phyloP scores from a whole-genome alignment of 176 grass and related monocot species.

The Zea luxurians region DNA sequence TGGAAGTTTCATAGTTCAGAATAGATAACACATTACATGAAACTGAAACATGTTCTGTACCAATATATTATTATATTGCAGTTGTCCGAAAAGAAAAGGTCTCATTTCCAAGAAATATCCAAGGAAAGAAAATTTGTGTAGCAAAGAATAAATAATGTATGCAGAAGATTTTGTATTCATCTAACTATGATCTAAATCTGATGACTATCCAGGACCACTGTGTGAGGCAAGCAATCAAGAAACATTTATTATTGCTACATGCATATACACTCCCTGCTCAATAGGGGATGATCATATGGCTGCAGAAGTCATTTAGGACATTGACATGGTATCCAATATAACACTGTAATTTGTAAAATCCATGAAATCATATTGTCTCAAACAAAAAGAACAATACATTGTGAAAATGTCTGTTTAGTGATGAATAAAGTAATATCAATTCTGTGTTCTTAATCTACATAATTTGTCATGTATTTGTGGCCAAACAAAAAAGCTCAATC shows the following conservation, averaged over 20 bases:
- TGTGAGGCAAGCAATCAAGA: constrained; percentile 10
- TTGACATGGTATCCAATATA: neutral
- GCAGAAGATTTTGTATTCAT: neutral
- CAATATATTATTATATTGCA: constrained; percentile 1
- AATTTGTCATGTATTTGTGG: neutral
- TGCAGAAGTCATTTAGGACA: neutral
- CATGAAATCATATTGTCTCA: neutral
- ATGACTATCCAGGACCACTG: neutral
- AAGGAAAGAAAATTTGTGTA: neutral
- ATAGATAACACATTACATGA: constrained; percentile 14
- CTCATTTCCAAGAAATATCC: too few relatives aligned
- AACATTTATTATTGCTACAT: constrained; percentile 29
- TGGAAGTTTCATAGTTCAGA: constrained; percentile 18
- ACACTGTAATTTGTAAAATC: neutral
- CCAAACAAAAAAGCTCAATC: neutral
- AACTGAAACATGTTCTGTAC: neutral
- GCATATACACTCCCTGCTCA: neutral
- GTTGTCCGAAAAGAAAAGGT: too few relatives aligned
- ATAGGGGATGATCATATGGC: neutral
- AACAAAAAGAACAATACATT: neutral
- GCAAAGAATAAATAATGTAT: constrained; percentile 7
- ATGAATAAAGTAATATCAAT: neutral
- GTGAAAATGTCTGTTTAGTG: neutral
- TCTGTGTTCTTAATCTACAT: neutral
- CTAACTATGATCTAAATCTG: constrained; percentile 10